Percentiles rank a stretch among this genome's conserved stretches.
These are phyloP conservation scores for Suillus ampliporus DNA, from an alignment of 768 basidiomycete species.

Conservation along the genomic window DNA sequence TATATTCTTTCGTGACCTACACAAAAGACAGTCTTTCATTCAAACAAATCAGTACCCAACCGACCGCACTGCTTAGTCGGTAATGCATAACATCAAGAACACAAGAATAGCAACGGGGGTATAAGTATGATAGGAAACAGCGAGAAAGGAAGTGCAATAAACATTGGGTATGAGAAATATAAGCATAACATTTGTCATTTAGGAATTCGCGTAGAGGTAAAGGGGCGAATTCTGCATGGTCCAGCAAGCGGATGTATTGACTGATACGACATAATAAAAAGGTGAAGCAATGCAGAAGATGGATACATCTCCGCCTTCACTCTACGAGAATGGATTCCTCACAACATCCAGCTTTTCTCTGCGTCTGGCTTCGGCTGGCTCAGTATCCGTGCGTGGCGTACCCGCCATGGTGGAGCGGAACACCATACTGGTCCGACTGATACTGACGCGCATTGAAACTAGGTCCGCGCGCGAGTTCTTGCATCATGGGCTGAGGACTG, in stretches of 20 bases:
- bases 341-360: background rate
- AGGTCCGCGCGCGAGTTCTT: conserved; percentile 43
- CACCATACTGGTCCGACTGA: conserved; percentile 57
- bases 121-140: conserved; percentile 1
- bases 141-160: background rate
- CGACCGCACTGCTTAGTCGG: background rate
- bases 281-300: background rate
- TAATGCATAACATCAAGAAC: conserved; percentile 1
- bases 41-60: background rate
- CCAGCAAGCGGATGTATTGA: conserved; percentile 36
- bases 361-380: background rate
- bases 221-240: conserved; percentile 28
- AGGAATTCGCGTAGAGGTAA: background rate
- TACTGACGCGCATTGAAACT: conserved; percentile 51
- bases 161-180: conserved; percentile 2
- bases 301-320: background rate
- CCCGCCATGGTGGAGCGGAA: conserved; percentile 63
- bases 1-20: conserved; percentile 6
- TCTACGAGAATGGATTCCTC: background rate
- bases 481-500: conserved; percentile 66
- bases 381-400: conserved; percentile 29
- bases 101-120: conserved; percentile 6
- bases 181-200: conserved; percentile 13
- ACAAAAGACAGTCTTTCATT: conserved; percentile 1
- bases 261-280: conserved; percentile 4